Evolutionary conservation across 2,329 filamentous ascomycete species (phyloP), one percentile per base, ranked within the genome.

Genomic region (Penicillium corylophilum): DNA sequence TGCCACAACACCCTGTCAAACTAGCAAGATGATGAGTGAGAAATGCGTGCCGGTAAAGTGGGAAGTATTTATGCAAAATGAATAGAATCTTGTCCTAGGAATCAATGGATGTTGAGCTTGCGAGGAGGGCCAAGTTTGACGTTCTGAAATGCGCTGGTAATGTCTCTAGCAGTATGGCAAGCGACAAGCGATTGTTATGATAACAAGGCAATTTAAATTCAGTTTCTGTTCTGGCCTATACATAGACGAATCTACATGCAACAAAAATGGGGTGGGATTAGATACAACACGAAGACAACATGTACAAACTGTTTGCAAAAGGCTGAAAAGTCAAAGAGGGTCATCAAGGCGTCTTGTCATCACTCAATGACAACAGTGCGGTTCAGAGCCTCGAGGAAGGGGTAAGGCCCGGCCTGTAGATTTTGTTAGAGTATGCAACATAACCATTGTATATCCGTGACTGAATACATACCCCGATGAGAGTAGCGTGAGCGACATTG

Each of bases 391-490:
- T 69, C 60, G 12, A 68, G 22, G n/a, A 53, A 53, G 0, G 66
- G 62, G 2, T 23, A 55, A 2, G 54, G 49, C 6, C 60, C 55
- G 29, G 64, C 63, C 66, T 68, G 31, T 13, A 31, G 9, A 24
- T 35, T 4, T 10, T 4, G 23, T 60, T 23, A 61, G 53, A 29
- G 46, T 15, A 3, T 23, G 36, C 8, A 1, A 29, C 10, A 10
- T 3, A 18, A 6, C 28, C 10, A 15, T 31, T 8, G n/a, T n/a
- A n/a, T n/a, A n/a, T n/a, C n/a, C 24, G 3, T 3, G 44, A 12
- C 2, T 36, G 2, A 23, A 5, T 7, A 64, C 65, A 63, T 56
- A 70, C 67, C 6, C 67, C 67, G n/a, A 68, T 53, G 13, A 68
- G 50, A 2, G 64, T 46, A 5, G 64, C 57, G 51, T 70, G 67